Percentiles rank a stretch among this genome's conserved stretches.
Evolutionary conservation across 2,329 filamentous ascomycete genomes (phyloP).

Genomic region (Nectriaceae sp.): DNA sequence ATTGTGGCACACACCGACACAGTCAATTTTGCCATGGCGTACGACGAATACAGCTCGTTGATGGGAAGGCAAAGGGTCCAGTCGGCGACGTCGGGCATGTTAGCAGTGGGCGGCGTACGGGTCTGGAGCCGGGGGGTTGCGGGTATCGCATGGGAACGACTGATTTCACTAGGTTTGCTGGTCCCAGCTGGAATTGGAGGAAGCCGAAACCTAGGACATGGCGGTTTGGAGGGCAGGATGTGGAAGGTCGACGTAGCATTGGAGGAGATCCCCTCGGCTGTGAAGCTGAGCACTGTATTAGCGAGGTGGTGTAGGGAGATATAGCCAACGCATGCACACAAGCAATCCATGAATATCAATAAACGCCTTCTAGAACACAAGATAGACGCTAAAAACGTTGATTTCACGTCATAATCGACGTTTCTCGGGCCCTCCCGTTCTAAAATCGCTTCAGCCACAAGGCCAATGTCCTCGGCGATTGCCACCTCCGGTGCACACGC

Average conservation of each 20-base stretch:
- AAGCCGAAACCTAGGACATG: slow-evolving; percentile 45
- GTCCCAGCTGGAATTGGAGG: slow-evolving; percentile 65
- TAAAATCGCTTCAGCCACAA: neutral
- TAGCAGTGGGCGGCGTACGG: slow-evolving; percentile 64
- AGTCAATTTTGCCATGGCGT: slow-evolving; percentile 82
- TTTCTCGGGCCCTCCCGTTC: neutral
- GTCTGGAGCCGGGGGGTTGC: slow-evolving; percentile 78
- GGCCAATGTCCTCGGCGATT: neutral
- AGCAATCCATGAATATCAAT: neutral
- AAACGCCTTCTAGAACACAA: neutral
- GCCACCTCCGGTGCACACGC: neutral
- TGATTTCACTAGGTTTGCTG: slow-evolving; percentile 69
- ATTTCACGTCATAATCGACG: no score
- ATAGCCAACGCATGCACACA: slow-evolving; percentile 27
- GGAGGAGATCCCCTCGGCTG: slow-evolving; percentile 72
- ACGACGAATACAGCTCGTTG: slow-evolving; percentile 80
- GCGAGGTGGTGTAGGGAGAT: slow-evolving; percentile 79
- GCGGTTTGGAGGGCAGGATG: slow-evolving; percentile 65
- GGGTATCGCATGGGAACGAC: slow-evolving; percentile 71
- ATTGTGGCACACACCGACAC: slow-evolving; percentile 79
- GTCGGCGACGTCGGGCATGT: slow-evolving; percentile 65
- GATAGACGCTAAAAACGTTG: no score
- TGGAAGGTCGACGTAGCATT: slow-evolving; percentile 75
- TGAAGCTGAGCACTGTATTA: slow-evolving; percentile 60
- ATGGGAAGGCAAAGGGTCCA: slow-evolving; percentile 74